Evolutionary conservation across 176 grass and related monocot species (phyloP).

Genomic region (Juncus effusus): DNA sequence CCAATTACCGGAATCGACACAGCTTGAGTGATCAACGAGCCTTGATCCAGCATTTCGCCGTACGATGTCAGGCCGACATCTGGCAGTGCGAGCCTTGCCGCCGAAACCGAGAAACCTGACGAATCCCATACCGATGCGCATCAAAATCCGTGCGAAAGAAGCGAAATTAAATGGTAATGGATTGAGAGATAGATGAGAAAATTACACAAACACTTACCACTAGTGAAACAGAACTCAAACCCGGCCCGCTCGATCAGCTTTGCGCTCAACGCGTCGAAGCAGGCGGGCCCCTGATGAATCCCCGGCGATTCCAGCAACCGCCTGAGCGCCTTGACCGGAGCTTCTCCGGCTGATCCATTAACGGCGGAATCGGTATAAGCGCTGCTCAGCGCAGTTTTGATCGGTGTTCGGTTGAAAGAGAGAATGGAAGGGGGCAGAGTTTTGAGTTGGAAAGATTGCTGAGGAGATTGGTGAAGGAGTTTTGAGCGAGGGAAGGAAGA

Average conservation of each 20-base stretch:
- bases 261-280: constrained; percentile 88
- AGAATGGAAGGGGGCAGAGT: not conserved
- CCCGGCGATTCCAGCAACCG: constrained; percentile 47
- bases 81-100: constrained; percentile 73
- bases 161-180: too few species aligned
- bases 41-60: constrained; percentile 93
- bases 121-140: not conserved
- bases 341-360: constrained; percentile 3
- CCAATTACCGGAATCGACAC: constrained; percentile 84
- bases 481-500: not conserved
- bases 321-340: constrained; percentile 41
- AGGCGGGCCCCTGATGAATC: constrained; percentile 70
- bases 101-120: constrained; percentile 87
- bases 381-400: constrained; percentile 23
- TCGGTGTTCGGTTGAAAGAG: not conserved
- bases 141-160: too few species aligned
- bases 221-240: constrained; percentile 77
- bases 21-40: constrained; percentile 65
- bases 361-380: constrained; percentile 29
- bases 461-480: not conserved
- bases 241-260: constrained; percentile 66
- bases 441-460: not conserved
- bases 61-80: constrained; percentile 98
- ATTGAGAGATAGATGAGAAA: not conserved
- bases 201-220: constrained; percentile 58